These are phyloP conservation scores for Pseudogymnoascus sp. DNA, from an alignment of 2,329 filamentous ascomycete species.

Conservation along the genomic window DNA sequence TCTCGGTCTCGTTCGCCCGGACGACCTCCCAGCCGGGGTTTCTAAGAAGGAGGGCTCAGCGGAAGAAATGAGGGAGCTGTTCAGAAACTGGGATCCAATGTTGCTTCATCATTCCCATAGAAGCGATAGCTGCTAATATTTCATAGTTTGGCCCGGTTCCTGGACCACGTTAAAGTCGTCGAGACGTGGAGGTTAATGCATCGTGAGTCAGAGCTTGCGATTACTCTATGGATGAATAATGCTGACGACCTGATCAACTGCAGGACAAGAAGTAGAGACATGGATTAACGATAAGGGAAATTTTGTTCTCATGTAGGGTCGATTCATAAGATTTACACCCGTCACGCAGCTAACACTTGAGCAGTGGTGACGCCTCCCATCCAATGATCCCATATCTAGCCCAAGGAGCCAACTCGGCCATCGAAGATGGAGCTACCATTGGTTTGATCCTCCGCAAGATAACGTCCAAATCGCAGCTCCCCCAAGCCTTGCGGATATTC, in stretches of 20 bases:
- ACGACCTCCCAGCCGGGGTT: slow-evolving; percentile 51
- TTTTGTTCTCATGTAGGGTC: slow-evolving; percentile 15
- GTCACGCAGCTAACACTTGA: slow-evolving; percentile 5
- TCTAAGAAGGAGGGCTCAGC: slow-evolving; percentile 46
- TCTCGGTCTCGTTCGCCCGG: slow-evolving; percentile 59
- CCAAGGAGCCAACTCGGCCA: slow-evolving; percentile 60
- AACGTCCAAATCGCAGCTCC: slow-evolving; percentile 38
- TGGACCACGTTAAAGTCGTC: slow-evolving; percentile 49
- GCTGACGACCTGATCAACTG: slow-evolving; percentile 32
- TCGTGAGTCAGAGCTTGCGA: too few species aligned
- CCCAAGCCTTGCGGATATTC: slow-evolving; percentile 40
- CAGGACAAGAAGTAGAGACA: slow-evolving; percentile 11
- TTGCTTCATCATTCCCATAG: background rate
- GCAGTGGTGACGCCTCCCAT: slow-evolving; percentile 54
- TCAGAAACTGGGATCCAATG: slow-evolving; percentile 60
- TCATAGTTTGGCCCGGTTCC: slow-evolving; percentile 32
- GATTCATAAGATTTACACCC: background rate
- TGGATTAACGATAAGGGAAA: slow-evolving; percentile 25
- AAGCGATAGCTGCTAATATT: background rate
- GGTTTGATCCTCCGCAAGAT: slow-evolving; percentile 52
- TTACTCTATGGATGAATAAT: too few species aligned
- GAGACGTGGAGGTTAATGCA: slow-evolving; percentile 65
- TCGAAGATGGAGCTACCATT: slow-evolving; percentile 63
- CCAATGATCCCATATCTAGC: slow-evolving; percentile 59
- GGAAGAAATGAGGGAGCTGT: slow-evolving; percentile 55